Evolutionary conservation across 2,329 filamentous ascomycete genomes (phyloP).

Genomic region (Fusarium falciforme): DNA sequence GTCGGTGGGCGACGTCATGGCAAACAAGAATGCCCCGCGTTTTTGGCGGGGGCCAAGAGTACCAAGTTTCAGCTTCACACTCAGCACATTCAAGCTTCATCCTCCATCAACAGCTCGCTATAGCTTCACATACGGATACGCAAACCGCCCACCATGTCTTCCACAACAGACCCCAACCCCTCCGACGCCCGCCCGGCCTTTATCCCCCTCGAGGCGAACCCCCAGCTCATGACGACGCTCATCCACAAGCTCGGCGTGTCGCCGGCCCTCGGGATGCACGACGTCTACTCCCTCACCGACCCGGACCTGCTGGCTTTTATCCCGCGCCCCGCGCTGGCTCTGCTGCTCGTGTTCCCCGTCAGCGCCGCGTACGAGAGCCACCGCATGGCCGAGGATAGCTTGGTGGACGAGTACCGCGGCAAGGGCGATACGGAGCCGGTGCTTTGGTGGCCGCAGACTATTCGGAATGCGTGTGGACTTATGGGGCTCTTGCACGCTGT

Average conservation of each 20-base stretch:
- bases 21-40: slow-evolving; percentile 12
- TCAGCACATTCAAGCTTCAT: neutral
- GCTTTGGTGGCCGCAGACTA: slow-evolving; percentile 95
- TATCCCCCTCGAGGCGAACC: slow-evolving; percentile 78
- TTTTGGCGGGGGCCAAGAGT: slow-evolving; percentile 24
- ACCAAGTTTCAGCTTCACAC: neutral
- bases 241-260: slow-evolving; percentile 87
- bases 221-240: slow-evolving; percentile 86
- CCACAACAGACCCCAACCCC: slow-evolving; percentile 55
- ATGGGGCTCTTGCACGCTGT: slow-evolving; percentile 89
- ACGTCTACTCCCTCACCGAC: slow-evolving; percentile 92
- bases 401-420: slow-evolving; percentile 72
- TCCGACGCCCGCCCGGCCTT: slow-evolving; percentile 58
- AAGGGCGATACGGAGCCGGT: slow-evolving; percentile 79
- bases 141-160: slow-evolving; percentile 43
- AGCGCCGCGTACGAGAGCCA: slow-evolving; percentile 82
- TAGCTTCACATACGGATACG: neutral
- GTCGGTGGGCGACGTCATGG: slow-evolving; percentile 28
- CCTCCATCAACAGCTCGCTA: neutral
- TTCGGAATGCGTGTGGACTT: slow-evolving; percentile 90
- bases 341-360: slow-evolving; percentile 93
- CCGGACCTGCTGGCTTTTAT: slow-evolving; percentile 86
- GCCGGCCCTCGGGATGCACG: slow-evolving; percentile 81
- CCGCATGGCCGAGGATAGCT: slow-evolving; percentile 78
- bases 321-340: slow-evolving; percentile 86